Evolutionary conservation across 2,329 filamentous ascomycete species (phyloP), one percentile per base, ranked within the genome.

Genomic region (Xylariales sp.): DNA sequence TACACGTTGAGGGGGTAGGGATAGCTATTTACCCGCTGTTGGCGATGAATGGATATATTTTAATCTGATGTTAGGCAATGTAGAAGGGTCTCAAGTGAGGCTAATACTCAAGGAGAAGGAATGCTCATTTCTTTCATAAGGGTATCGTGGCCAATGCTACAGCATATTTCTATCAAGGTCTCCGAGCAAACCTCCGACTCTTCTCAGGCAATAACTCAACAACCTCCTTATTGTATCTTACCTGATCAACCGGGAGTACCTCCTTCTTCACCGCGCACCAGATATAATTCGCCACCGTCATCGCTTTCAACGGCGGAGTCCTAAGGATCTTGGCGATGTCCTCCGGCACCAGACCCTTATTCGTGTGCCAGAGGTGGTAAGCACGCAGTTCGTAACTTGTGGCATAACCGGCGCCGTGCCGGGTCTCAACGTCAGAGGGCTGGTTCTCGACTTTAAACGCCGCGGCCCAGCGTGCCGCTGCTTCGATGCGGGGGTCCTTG

Each of bases 311-410:
- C 2, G 83, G 80, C 11, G 80, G 80, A 8, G 78, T 64, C 2
- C 81, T 69, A n/a, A 84, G 61, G 2, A 84, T 47, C 3, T 54
- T 60, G 2, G 79, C 79, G 12, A 85, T 64, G 1, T 65, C 60
- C 1, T 61, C 52, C 0, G 80, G 65, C 0, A 57, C 49, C 14
- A 85, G 62, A 10, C 67, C 62, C 6, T 69, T 57, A 43, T 79
- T 70, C 4, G 61, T 47, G 41, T 80, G 66, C 84, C 84, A 88
- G 15, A 88, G 60, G 48, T 73, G 76, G 52, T 86, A 87, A 1
- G 79, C 70, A 11, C 78, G 71, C 2, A 86, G 58, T 2, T 62
- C 55, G 2, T 67, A 50, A 3, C 43, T 14, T 10, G 24, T 31
- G 3, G 51, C 48, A 19, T 27, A 33, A 5, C 16, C 28, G 5